Evolutionary conservation across 768 basidiomycete genomes (phyloP).

Genomic region (Tricholoma matsutake): DNA sequence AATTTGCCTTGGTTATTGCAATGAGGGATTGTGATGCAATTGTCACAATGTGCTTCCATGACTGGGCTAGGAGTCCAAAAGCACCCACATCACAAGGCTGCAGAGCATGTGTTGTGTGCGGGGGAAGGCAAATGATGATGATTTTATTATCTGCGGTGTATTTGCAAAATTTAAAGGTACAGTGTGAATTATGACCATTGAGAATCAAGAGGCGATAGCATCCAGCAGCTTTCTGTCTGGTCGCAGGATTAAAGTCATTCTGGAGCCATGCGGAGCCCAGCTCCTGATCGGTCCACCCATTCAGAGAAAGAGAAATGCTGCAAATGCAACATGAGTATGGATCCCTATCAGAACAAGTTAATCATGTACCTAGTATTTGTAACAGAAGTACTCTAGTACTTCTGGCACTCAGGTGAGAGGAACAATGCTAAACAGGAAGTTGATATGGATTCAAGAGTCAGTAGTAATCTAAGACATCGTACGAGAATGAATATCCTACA

Average conservation of each 20-base stretch:
- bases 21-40: slow-evolving; percentile 9
- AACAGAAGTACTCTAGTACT: too few species aligned
- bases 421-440: too few species aligned
- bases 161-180: slow-evolving; percentile 25
- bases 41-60: slow-evolving; percentile 26
- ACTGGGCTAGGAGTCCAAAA: neutral
- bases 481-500: too few species aligned
- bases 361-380: slow-evolving; percentile 25
- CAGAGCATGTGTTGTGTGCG: too few species aligned
- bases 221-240: slow-evolving; percentile 11
- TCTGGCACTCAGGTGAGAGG: too few species aligned
- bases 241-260: slow-evolving; percentile 8
- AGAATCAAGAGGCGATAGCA: slow-evolving; percentile 28
- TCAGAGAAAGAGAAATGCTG: slow-evolving; percentile 31
- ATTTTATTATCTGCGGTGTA: slow-evolving; percentile 11
- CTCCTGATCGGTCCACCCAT: slow-evolving; percentile 39
- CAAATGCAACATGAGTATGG: slow-evolving; percentile 1
- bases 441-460: too few species aligned
- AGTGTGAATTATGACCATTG: slow-evolving; percentile 37
- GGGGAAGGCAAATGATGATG: too few species aligned
- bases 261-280: slow-evolving; percentile 29
- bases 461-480: too few species aligned
- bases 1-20: slow-evolving; percentile 6
- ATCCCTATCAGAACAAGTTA: neutral
- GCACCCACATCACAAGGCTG: too few species aligned